A percentile compares a stretch with the other conserved stretches of the same genome.
These are phyloP conservation scores for Alternaria infectoria DNA, from an alignment of 2,329 filamentous ascomycete species.

Conservation along the genomic window DNA sequence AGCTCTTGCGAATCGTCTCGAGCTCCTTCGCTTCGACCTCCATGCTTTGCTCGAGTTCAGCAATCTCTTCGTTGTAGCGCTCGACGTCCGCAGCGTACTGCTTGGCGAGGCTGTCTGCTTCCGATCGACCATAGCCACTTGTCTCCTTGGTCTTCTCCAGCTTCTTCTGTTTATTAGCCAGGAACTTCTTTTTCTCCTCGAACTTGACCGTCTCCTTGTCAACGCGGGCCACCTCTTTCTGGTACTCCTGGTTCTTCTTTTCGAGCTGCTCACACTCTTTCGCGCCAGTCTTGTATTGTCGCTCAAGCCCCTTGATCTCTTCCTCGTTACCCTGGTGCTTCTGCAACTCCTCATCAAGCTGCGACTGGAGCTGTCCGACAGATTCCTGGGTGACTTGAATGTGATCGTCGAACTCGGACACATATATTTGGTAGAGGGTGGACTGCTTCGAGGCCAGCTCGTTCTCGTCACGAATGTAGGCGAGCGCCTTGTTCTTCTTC, in stretches of 20 bases:
- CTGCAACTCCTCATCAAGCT: slow-evolving; percentile 85
- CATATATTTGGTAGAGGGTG: slow-evolving; percentile 89
- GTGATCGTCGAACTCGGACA: slow-evolving; percentile 87
- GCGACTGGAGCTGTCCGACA: slow-evolving; percentile 85
- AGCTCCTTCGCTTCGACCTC: slow-evolving; percentile 82
- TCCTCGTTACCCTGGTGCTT: slow-evolving; percentile 91
- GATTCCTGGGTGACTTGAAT: slow-evolving; percentile 87
- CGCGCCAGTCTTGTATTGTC: slow-evolving; percentile 78
- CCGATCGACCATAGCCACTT: slow-evolving; percentile 74
- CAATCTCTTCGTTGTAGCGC: slow-evolving; percentile 75
- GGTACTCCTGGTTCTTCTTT: slow-evolving; percentile 76
- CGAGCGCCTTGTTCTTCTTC: slow-evolving; percentile 93
- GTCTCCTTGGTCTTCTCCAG: slow-evolving; percentile 84
- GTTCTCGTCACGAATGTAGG: slow-evolving; percentile 90
- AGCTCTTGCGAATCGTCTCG: slow-evolving; percentile 77
- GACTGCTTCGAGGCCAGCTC: slow-evolving; percentile 89
- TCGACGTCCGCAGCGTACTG: slow-evolving; percentile 81
- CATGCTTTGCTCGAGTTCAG: slow-evolving; percentile 76
- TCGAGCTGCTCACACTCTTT: slow-evolving; percentile 85
- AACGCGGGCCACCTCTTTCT: slow-evolving; percentile 88
- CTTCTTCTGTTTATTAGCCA: slow-evolving; percentile 90
- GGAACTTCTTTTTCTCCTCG: slow-evolving; percentile 96
- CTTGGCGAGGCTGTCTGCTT: slow-evolving; percentile 78
- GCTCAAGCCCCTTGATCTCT: slow-evolving; percentile 87
- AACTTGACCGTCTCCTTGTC: slow-evolving; percentile 98